phyloP scores from a whole-genome alignment of 2,329 filamentous ascomycete species.

The Colletotrichum liaoningense region DNA sequence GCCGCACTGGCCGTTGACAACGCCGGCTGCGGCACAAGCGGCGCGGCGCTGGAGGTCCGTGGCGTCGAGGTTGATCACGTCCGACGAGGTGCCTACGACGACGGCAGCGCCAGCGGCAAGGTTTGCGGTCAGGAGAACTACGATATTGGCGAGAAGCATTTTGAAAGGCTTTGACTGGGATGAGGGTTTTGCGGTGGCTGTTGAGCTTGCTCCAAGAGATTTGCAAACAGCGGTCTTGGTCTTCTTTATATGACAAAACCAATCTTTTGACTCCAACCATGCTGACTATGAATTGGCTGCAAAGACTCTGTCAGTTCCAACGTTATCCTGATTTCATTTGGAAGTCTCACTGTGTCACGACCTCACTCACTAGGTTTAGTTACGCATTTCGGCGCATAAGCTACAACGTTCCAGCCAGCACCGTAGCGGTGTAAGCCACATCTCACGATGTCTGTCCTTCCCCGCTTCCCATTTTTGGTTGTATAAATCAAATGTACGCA shows the following conservation, averaged over 20 bases:
- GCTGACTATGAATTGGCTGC: too few species aligned
- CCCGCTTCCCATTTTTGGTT: neutral
- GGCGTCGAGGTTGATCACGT: neutral
- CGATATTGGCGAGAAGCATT: neutral
- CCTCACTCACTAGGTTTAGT: too few species aligned
- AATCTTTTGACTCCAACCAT: too few species aligned
- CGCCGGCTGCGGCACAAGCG: neutral
- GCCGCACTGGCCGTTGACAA: conserved; percentile 1
- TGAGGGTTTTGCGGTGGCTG: too few species aligned
- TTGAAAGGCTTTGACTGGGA: neutral
- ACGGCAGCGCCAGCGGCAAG: neutral
- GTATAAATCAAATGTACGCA: neutral
- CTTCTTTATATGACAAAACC: too few species aligned
- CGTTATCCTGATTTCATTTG: too few species aligned
- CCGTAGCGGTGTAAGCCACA: neutral
- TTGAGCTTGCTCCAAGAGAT: too few species aligned
- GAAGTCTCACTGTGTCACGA: too few species aligned
- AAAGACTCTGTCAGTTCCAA: too few species aligned
- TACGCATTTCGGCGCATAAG: too few species aligned
- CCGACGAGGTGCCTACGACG: neutral
- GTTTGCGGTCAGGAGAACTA: neutral
- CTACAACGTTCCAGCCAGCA: neutral
- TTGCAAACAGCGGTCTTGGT: too few species aligned
- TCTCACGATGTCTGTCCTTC: neutral
- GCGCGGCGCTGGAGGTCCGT: conserved; percentile 2